Percentiles rank a stretch among this genome's conserved stretches.
phyloP scores from a whole-genome alignment of 2,329 filamentous ascomycete species.

The Pseudocercospora crystallina region DNA sequence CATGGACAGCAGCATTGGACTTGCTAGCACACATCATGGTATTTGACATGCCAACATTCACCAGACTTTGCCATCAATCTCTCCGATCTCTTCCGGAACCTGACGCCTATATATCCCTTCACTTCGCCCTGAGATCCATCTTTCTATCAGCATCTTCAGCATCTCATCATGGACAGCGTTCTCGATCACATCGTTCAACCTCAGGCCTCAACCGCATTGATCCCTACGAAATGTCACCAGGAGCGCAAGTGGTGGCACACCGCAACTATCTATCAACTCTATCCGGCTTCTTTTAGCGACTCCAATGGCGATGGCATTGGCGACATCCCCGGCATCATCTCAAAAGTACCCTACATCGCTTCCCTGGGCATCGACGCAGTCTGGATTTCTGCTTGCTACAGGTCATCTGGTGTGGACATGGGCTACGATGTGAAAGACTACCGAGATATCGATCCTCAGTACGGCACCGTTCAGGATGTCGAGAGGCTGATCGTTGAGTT shows the following conservation, averaged over 20 bases:
- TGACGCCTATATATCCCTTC: too few relatives aligned
- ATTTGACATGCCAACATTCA: too few relatives aligned
- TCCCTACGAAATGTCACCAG: too few relatives aligned
- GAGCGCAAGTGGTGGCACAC: slow-evolving; percentile 43
- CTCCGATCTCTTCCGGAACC: too few relatives aligned
- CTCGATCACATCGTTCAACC: too few relatives aligned
- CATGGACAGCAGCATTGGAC: too few relatives aligned
- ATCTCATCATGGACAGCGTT: too few relatives aligned
- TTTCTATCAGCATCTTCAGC: too few relatives aligned
- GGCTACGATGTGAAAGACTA: slow-evolving; percentile 53
- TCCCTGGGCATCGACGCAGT: slow-evolving; percentile 63
- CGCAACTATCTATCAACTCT: slow-evolving; percentile 45
- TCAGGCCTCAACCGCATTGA: too few relatives aligned
- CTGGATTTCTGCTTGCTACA: slow-evolving; percentile 63
- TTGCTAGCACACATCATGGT: too few relatives aligned
- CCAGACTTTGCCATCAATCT: too few relatives aligned
- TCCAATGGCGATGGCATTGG: slow-evolving; percentile 60
- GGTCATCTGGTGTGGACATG: slow-evolving; percentile 53
- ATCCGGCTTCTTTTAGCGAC: slow-evolving; percentile 48
- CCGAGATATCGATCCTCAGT: slow-evolving; percentile 47
- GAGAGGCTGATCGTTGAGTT: slow-evolving; percentile 44
- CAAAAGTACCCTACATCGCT: slow-evolving; percentile 63
- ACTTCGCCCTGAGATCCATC: too few relatives aligned
- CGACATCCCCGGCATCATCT: slow-evolving; percentile 62
- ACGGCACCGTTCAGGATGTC: slow-evolving; percentile 48